A percentile compares a stretch with the other conserved stretches of the same genome.
Conservation (phyloP, 139 green algal genomes). For the Ulvella scutata region DNA sequence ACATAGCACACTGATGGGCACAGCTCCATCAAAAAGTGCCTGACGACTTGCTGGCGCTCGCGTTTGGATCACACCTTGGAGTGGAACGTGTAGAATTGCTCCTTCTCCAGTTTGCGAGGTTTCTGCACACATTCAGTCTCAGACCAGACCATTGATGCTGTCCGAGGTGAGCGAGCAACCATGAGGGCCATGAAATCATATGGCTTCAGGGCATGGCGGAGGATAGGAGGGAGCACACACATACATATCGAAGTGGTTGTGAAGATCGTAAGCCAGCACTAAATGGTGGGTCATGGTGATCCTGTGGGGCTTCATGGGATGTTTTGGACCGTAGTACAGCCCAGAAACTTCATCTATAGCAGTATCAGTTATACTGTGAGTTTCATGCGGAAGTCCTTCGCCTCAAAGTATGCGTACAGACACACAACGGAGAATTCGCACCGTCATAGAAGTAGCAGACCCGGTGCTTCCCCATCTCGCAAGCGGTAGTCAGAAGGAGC, state of each 20-base stretch:
- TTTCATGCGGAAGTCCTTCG: not conserved
- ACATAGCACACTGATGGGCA: not conserved
- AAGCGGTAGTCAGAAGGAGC: too few species aligned
- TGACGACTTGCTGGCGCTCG: not conserved
- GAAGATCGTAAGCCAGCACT: conserved; percentile 84
- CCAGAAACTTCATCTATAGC: not conserved
- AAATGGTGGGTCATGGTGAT: conserved; percentile 91
- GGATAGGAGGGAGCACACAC: conserved; percentile 27
- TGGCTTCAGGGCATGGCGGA: not conserved
- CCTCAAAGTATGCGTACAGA: not conserved
- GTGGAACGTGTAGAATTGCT: conserved; percentile 83
- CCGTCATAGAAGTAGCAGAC: conserved; percentile 77
- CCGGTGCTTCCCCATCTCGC: conserved; percentile 38
- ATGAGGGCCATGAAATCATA: not conserved
- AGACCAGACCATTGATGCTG: not conserved
- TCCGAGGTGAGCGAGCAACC: not conserved
- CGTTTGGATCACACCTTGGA: conserved; percentile 12
- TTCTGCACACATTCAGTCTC: conserved; percentile 27
- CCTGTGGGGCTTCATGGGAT: conserved; percentile 96
- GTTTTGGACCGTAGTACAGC: conserved; percentile 90
- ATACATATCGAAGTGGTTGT: conserved; percentile 80
- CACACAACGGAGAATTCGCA: not conserved
- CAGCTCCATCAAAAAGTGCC: not conserved
- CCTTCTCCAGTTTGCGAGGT: conserved; percentile 52
- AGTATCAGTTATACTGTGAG: not conserved